Evolutionary conservation across 306 rosid genomes (phyloP), one percentile per base, ranked within the genome.

Genomic region (Acmispon strigosus): DNA sequence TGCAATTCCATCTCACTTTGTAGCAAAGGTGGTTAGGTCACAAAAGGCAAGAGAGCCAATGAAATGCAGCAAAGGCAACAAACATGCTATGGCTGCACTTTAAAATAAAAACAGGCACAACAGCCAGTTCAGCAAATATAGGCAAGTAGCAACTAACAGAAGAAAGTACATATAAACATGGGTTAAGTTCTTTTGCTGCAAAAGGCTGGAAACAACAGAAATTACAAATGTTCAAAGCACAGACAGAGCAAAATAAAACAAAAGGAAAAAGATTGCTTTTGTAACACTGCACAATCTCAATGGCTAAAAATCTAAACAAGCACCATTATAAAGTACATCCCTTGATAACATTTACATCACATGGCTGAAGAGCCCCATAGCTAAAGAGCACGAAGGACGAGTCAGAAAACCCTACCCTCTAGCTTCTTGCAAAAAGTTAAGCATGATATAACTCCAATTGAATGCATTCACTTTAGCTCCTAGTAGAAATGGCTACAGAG

Each of bases 321-420:
- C 78, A 32, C 62, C 41, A 41, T 56, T 65, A 54, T 73, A 76
- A 70, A 70, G 32, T 24, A 50, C 69, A 80, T 74, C 39, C 81
- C 69, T 82, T 77, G 8, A 66, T 44, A 62, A 85, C 85, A 77
- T 41, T 57, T 27, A 54, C 48, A 52, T 68, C 71, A 81, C 77
- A 34, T 55, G 75, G 74, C 73, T 72, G 55, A 78, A 60, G 54
- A 59, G 77, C 56, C 22, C 24, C 45, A 58, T 8, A 2, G 77
- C 74, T 56, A 42, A 83, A 59, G 58, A 45, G 73, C 49, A 64
- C 50, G 56, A 43, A 64, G 39, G 66, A 14, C 58, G 18, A 78
- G 37, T 45, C 64, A 55, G 67, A 69, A 69, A 71, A 15, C 18
- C 43, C 43, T 12, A 39, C 43, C 43, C 43, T 39, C 11, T 13